Evolutionary conservation across 441 rosid genomes (phyloP), one percentile per base, ranked within the genome.

Genomic region (Cnidoscolus chayamansa): DNA sequence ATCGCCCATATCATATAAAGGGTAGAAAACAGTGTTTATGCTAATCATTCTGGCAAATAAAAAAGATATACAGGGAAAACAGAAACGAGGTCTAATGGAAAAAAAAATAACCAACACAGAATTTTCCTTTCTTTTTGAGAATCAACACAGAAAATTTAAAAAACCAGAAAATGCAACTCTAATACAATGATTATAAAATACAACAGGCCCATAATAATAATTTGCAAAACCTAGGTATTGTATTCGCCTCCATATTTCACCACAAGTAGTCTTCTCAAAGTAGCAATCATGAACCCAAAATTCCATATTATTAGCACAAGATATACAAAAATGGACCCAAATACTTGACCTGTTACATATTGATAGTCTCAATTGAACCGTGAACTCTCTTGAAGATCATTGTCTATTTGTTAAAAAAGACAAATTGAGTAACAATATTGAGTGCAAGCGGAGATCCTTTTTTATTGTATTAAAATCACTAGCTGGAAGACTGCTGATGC

Each of bases 11-110:
- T 40, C 55, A 25, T 11, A 31, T 9, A 58, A 57, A 40, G 48
- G 37, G 55, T 40, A 11, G 25, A 31, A 65, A 68, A 55, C 72
- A 66, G n/a, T 16, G 67, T 32, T 49, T 10, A 16, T 68, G 51
- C 35, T 60, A 65, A 40, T 40, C 45, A 3, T 40, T 40, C 7
- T 3, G 45, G 45, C 45, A 40, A 40, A 40, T 3, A 40, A 3
- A 40, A 25, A 40, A 7, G 45, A 40, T 3, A 40, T 40, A 40
- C 45, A 40, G 45, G 45, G 7, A 40, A 4, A 40, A 40, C 0
- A 40, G 7, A 40, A 50, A 35, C 30, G 25, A 37, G 0, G 11
- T 16, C 20, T 8, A 3, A 45, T 12, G 4, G 43, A 25, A 25
- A 25, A 25, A 25, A 25, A 25, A 25, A 25, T 25, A 25, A 25